Evolutionary conservation across 2,329 filamentous ascomycete genomes (phyloP).

Genomic region (Fusarium nodosum): DNA sequence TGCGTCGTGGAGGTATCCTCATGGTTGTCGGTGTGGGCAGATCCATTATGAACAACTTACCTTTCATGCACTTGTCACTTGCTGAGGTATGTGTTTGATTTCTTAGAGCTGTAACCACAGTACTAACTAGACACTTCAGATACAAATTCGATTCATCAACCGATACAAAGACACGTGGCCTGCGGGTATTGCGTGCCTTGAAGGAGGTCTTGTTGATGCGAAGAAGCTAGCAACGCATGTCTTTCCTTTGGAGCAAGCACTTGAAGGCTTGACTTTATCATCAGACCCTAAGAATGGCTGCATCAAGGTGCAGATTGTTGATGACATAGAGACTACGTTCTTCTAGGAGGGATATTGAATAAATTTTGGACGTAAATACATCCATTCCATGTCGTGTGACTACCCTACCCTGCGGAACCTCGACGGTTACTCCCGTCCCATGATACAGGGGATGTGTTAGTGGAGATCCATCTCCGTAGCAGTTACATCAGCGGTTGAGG

Average conservation of each 20-base stretch:
- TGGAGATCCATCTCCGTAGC: background rate
- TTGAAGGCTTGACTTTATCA: constrained; percentile 61
- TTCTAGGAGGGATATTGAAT: constrained; percentile 30
- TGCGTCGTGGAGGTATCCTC: constrained; percentile 69
- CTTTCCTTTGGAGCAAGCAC: constrained; percentile 71
- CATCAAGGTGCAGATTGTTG: constrained; percentile 56
- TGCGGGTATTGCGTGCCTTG: constrained; percentile 71
- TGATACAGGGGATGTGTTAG: constrained; percentile 10
- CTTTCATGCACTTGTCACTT: constrained; percentile 75
- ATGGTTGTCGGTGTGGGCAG: constrained; percentile 75
- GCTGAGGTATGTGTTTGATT: constrained; percentile 62
- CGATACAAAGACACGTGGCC: constrained; percentile 79
- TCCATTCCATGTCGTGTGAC: constrained; percentile 1
- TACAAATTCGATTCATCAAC: constrained; percentile 78
- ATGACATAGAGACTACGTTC: constrained; percentile 47
- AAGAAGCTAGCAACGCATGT: constrained; percentile 72
- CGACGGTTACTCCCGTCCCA: background rate
- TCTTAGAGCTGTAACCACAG: background rate
- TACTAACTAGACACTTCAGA: constrained; percentile 50
- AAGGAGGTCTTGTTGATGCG: constrained; percentile 71
- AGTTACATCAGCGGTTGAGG: constrained; percentile 1
- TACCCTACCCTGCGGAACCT: constrained; percentile 1
- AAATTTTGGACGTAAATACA: background rate
- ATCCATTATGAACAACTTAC: constrained; percentile 73
- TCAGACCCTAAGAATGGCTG: constrained; percentile 54